Base-by-base conservation (phyloP, 768 basidiomycete species). In the Strobilomyces confusus region DNA sequence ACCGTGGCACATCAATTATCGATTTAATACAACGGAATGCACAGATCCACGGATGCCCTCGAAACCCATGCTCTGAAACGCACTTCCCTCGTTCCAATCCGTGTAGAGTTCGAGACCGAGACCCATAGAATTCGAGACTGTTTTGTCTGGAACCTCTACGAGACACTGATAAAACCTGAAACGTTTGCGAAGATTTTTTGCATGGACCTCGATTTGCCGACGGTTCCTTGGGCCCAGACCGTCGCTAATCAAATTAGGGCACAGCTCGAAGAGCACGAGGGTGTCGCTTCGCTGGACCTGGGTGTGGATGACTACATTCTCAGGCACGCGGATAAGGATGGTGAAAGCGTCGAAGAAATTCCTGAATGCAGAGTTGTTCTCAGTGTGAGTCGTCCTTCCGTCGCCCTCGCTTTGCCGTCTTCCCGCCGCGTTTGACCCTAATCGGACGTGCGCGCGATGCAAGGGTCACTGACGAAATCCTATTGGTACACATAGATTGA, bases 91-190 rank as follows among this genome's bases (percentile, higher is more conserved):
- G 83, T 98, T 13, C 97, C 97, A 4, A 92, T 99, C 53, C 90
- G 92, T 43, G 89, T 99, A 48, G 95, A 98, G 61, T 84, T 99
- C 62, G 95, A 98, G 66, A 92, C 89, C 12, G 91, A 92, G 12
- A 88, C 88, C 0, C 90, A 91, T 64, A 78, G 95, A 62, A 83
- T 99, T 67, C 86, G 95, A 38, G 97, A 99, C 65, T 88, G 87
- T 63, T 98, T 99, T 69, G 81, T 92, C 12, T 99, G 97, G 97
- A 97, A 98, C 63, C 70, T 94, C 43, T 83, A 92, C 66, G 95
- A 98, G 72, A 73, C 76, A n/a, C 72, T 91, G 56, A 85, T 95
- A 61, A 87, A 84, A 23, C 94, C 95, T 0, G 86, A 90, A 52
- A 75, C 75, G 1, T 99, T 99, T 58, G 94, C 95, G 5, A 77